Conservation (phyloP, 2,329 filamentous ascomycete genomes). For the Cladorrhinum sp. region DNA sequence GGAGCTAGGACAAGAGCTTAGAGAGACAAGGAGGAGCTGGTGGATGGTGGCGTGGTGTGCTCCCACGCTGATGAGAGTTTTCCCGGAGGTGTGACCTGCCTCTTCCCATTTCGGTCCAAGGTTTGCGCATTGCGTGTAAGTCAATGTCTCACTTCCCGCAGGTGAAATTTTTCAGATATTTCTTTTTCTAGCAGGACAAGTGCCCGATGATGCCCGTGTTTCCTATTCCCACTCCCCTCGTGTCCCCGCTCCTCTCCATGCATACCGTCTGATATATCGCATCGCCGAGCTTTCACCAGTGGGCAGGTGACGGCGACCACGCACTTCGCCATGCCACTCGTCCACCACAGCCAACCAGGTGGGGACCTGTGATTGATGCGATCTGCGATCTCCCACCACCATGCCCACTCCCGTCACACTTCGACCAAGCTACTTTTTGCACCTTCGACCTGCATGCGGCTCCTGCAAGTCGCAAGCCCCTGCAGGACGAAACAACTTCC, state of each 20-base stretch:
- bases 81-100: constrained; percentile 6
- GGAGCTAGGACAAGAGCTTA: not conserved
- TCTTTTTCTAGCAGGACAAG: not conserved
- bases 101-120: not conserved
- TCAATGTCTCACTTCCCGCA: constrained; percentile 3
- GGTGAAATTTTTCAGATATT: constrained; percentile 2
- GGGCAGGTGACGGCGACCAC: not conserved
- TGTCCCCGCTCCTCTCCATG: not conserved
- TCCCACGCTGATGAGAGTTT: not conserved
- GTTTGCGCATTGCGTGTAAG: constrained; percentile 7
- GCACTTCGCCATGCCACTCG: not conserved
- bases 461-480: constrained; percentile 29
- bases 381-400: not conserved
- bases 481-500: constrained; percentile 18
- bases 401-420: constrained; percentile 1
- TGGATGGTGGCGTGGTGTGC: not conserved
- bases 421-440: not conserved
- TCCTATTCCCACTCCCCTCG: not conserved
- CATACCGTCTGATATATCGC: not conserved
- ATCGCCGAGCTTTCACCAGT: not conserved
- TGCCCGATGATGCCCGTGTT: not conserved
- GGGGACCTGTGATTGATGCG: not conserved
- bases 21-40: not conserved
- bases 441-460: constrained; percentile 27
- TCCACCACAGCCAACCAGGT: not conserved